A percentile compares a stretch with the other conserved stretches of the same genome.
Evolutionary conservation across 768 basidiomycete genomes (phyloP).

Genomic region (Tricholoma sp.): DNA sequence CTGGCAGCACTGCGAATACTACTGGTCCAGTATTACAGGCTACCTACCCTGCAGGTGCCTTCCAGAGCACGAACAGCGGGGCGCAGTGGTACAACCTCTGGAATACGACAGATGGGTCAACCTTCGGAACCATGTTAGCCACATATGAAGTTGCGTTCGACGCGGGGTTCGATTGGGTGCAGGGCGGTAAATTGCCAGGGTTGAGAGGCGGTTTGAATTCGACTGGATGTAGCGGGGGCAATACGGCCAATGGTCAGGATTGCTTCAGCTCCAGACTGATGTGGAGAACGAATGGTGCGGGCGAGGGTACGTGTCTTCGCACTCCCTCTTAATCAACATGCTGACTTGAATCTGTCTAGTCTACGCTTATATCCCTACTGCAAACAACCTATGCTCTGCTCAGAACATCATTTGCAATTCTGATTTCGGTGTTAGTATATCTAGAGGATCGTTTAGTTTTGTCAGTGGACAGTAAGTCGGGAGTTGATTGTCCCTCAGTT

Average conservation of each 20-base stretch:
- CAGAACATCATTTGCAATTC: constrained; percentile 58
- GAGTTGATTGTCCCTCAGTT: background rate
- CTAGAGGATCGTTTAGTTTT: constrained; percentile 63
- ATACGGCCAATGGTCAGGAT: constrained; percentile 52
- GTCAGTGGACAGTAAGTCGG: constrained; percentile 52
- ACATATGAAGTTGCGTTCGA: constrained; percentile 76
- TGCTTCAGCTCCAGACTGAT: constrained; percentile 75
- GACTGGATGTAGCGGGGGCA: constrained; percentile 67
- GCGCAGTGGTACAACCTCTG: constrained; percentile 65
- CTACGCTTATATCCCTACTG: constrained; percentile 74
- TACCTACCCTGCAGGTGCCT: constrained; percentile 59
- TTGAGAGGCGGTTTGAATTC: constrained; percentile 62
- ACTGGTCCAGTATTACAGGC: constrained; percentile 50
- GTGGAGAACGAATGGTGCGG: constrained; percentile 63
- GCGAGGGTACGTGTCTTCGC: constrained; percentile 55
- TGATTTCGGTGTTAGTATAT: constrained; percentile 75
- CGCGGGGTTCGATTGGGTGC: constrained; percentile 60
- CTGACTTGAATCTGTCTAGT: constrained; percentile 34
- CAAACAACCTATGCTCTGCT: constrained; percentile 54
- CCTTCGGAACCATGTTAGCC: constrained; percentile 63
- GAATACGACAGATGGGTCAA: constrained; percentile 53
- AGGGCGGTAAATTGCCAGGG: constrained; percentile 75
- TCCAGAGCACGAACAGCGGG: constrained; percentile 56
- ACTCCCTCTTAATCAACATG: background rate
- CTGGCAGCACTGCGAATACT: constrained; percentile 19